Conservation (phyloP, 1,284 basidiomycete species). For the Moesziomyces sp. region DNA sequence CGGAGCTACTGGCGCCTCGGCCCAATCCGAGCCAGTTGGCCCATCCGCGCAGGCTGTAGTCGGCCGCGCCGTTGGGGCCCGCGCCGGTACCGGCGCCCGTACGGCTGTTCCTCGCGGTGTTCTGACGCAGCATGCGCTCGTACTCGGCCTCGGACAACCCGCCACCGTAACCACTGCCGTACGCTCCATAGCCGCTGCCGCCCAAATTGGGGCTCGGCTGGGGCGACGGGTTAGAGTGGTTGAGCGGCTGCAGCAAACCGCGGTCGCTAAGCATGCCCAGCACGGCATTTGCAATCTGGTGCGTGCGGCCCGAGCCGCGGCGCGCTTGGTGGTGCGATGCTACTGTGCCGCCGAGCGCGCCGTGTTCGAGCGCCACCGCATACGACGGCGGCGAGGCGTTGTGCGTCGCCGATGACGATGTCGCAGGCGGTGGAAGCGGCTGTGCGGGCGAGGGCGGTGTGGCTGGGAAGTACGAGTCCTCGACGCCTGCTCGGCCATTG, state of each 20-base stretch:
- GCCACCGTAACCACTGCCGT: constrained; percentile 30
- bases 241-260: constrained; percentile 49
- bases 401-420: background rate
- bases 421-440: constrained; percentile 8
- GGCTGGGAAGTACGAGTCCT: constrained; percentile 48
- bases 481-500: constrained; percentile 7
- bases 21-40: constrained; percentile 30
- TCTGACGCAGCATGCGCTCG: constrained; percentile 38
- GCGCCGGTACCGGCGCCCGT: background rate
- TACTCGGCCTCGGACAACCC: constrained; percentile 45
- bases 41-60: constrained; percentile 41
- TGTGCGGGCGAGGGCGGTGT: constrained; percentile 31
- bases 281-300: constrained; percentile 55
- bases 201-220: constrained; percentile 21
- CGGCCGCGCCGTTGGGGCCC: background rate
- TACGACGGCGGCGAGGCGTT: constrained; percentile 31
- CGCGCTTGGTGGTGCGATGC: constrained; percentile 42
- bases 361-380: constrained; percentile 23
- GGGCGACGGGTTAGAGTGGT: constrained; percentile 35
- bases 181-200: constrained; percentile 13
- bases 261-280: constrained; percentile 56
- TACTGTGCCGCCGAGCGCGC: constrained; percentile 35
- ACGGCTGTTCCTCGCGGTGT: constrained; percentile 35
- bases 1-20: background rate
- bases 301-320: constrained; percentile 46